These are phyloP conservation scores for Perkinsus marinus DNA, from an alignment of 169 alveolate genomes.

Conservation along the genomic window DNA sequence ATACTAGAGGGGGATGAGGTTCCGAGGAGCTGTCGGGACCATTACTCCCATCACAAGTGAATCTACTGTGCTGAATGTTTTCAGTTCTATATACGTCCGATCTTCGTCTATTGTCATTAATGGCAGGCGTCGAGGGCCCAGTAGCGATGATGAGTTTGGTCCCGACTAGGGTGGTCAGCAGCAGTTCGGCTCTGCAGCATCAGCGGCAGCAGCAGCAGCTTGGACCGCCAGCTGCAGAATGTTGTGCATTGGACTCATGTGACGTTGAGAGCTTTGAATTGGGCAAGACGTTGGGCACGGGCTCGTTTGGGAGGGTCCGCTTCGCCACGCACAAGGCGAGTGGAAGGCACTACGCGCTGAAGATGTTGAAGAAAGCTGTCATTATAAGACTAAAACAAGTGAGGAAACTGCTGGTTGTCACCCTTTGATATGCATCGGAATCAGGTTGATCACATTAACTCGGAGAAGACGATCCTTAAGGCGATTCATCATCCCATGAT, in stretches of 20 bases:
- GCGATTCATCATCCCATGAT: slow-evolving; percentile 27
- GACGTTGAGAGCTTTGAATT: background rate
- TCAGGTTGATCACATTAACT: slow-evolving; percentile 59
- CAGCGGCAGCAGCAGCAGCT: background rate
- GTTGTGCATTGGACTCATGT: background rate
- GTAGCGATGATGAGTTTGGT: background rate
- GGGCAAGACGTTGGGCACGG: slow-evolving; percentile 29
- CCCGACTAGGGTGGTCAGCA: background rate
- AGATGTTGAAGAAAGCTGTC: slow-evolving; percentile 52
- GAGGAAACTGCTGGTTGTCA: slow-evolving; percentile 32
- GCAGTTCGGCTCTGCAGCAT: background rate
- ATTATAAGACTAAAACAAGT: slow-evolving; percentile 54
- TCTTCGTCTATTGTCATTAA: background rate
- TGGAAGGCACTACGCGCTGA: slow-evolving; percentile 44
- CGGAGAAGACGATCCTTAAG: slow-evolving; percentile 51
- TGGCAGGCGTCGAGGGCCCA: background rate
- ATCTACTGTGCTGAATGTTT: no score
- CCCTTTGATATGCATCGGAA: slow-evolving; percentile 13
- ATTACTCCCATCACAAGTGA: no score
- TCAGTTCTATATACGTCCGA: no score
- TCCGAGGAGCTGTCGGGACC: no score
- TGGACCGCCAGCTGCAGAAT: background rate
- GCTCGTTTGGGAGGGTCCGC: slow-evolving; percentile 73
- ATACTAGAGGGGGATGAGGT: no score
- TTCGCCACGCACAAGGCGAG: slow-evolving; percentile 32